Evolutionary conservation across 192 early-diverging fungal species (phyloP).

Genomic region (Bifiguratus adelaidae): DNA sequence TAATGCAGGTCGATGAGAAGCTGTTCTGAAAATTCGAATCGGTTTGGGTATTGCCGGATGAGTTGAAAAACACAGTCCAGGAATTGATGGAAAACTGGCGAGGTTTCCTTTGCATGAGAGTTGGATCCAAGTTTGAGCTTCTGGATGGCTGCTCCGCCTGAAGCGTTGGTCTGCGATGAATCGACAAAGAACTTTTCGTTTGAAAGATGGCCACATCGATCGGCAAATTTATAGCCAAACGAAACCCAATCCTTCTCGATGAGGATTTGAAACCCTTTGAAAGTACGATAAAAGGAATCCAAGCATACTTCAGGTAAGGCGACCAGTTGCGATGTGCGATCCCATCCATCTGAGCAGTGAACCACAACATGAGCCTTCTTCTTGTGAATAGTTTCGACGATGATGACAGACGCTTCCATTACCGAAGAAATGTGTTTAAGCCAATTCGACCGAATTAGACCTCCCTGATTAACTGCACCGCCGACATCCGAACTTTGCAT

Average conservation of each 20-base stretch:
- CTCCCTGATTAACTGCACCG: slow-evolving; percentile 32
- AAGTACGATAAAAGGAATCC: slow-evolving; percentile 93
- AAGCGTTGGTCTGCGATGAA: slow-evolving; percentile 27
- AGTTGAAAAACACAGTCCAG: slow-evolving; percentile 95
- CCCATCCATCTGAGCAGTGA: slow-evolving; percentile 99
- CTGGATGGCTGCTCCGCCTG: slow-evolving; percentile 44
- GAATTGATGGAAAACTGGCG: slow-evolving; percentile 96
- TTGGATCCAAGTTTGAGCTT: slow-evolving; percentile 46
- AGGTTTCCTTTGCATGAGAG: slow-evolving; percentile 68
- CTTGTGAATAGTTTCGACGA: slow-evolving; percentile 71
- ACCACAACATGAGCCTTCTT: slow-evolving; percentile 79
- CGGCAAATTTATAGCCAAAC: slow-evolving; percentile 93
- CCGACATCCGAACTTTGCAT: slow-evolving; percentile 38
- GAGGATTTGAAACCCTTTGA: slow-evolving; percentile 81
- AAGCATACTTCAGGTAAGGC: slow-evolving; percentile 84
- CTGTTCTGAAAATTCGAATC: slow-evolving; percentile 88
- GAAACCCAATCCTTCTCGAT: slow-evolving; percentile 98
- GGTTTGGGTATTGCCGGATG: slow-evolving; percentile 72
- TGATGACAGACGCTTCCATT: slow-evolving; percentile 66
- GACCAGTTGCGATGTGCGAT: slow-evolving; percentile 90
- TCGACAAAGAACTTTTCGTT: slow-evolving; percentile 60
- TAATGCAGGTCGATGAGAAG: slow-evolving; percentile 75
- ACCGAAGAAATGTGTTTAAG: slow-evolving; percentile 76
- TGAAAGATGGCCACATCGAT: slow-evolving; percentile 85
- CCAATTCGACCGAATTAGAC: slow-evolving; percentile 73